Base-by-base conservation (phyloP, 2,329 filamentous ascomycete species). In the Teratosphaeria destructans region DNA sequence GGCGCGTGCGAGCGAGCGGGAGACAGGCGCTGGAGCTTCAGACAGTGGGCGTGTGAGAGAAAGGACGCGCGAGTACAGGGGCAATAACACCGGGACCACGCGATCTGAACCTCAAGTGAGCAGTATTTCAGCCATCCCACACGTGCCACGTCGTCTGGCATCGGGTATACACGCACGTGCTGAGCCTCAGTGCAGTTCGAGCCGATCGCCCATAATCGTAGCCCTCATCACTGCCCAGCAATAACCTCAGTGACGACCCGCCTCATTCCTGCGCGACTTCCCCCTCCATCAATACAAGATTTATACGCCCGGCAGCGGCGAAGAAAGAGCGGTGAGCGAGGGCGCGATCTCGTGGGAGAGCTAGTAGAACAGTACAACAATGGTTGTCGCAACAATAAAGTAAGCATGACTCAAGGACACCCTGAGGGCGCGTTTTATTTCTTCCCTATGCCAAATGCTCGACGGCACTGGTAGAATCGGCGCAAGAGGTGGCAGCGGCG, bases 341-440 rank as follows among this genome's bases (percentile, higher is more conserved):
- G 19, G 43, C 19, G 43, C n/a, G 43, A 49, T 49, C 16, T 49
- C 19, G 43, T 49, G n/a, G 43, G 19, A 49, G 43, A 49, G 43
- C 43, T 19, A 5, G 19, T 23, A 49, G 19, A 49, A n/a, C n/a
- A n/a, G 11, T 49, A 49, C 43, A 49, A 59, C 57, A 34, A 59
- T 59, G 57, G 57, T 59, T 23, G 54, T 59, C 27, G 57, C 52
- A 55, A 59, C 57, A 35, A 59, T 59, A 43, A 59, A 59, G 57
- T 59, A 59, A 19, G 57, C 49, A 27, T 54, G 34, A 54, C 27
- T 37, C 16, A 49, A 49, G 43, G 43, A 49, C 43, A 49, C 23
- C 43, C 43, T n/a, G 43, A 49, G 43, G 43, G 16, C 43, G 43
- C 43, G 43, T 10, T n/a, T 49, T 23, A 23, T 49, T 11, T 23